phyloP scores from a whole-genome alignment of 2,329 filamentous ascomycete species.

The Teratosphaeria gauchensis region DNA sequence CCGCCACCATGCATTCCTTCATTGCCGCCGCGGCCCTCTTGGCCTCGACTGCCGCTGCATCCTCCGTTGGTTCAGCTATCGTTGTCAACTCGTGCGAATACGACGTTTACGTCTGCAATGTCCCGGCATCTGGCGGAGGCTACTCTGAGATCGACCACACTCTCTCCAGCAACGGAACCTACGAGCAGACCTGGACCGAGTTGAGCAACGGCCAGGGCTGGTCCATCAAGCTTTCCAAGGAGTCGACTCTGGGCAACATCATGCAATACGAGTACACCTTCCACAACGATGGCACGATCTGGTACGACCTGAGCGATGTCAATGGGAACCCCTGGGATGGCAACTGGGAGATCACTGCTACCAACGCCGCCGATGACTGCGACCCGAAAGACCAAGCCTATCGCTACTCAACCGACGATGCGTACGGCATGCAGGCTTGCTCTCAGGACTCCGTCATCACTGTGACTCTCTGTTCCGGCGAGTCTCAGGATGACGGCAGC shows the following conservation, averaged over 20 bases:
- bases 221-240: constrained; percentile 31
- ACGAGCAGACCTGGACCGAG: constrained; percentile 24
- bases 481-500: constrained; percentile 9
- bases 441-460: constrained; percentile 23
- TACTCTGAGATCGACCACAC: constrained; percentile 14
- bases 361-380: constrained; percentile 14
- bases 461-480: constrained; percentile 28
- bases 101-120: constrained; percentile 17
- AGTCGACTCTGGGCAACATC: constrained; percentile 13
- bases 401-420: constrained; percentile 30
- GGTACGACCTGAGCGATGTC: constrained; percentile 30
- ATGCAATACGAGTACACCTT: constrained; percentile 32
- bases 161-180: constrained; percentile 13
- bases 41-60: constrained; percentile 16
- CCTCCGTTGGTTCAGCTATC: constrained; percentile 16
- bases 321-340: constrained; percentile 29
- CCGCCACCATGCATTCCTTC: neutral
- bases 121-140: constrained; percentile 16
- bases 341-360: constrained; percentile 27
- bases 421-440: constrained; percentile 31
- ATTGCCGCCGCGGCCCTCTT: constrained; percentile 13
- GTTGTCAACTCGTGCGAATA: constrained; percentile 23
- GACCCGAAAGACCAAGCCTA: constrained; percentile 27
- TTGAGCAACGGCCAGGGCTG: constrained; percentile 26
- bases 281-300: constrained; percentile 27